Evolutionary conservation across 176 grass and related monocot genomes (phyloP), one percentile per base, ranked within the genome.

Genomic region (Tillandsia fasciculata): DNA sequence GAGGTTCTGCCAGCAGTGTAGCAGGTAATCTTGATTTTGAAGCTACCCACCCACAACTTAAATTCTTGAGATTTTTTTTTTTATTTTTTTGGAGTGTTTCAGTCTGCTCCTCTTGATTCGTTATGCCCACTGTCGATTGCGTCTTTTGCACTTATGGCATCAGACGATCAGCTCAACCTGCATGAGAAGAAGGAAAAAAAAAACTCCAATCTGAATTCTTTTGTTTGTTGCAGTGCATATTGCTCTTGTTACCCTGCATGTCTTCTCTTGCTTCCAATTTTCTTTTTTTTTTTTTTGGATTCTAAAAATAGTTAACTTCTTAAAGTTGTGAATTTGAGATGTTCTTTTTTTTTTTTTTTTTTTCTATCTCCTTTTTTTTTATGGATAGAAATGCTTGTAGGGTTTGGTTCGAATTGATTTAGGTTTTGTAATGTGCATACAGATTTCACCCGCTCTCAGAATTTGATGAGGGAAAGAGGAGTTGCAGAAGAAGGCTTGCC

Each of bases 1-100:
- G 87, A 87, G 89, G 53, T 94, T 94, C 87, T 99, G 95, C 75
- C 95, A 99, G 69, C 95, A 99, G 87, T 94, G 90, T 57, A 94
- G 95, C 82, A 94, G 95, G 90, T 99, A 90, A 79, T 82, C 33
- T 42, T 6, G 33, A 7, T 42, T 42, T 42, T 27, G 72, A 59
- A 51, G 26, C 57, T 10, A 58, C 63, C 18, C 29, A 11, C 15
- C 2, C 77, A 53, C 70, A 50, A 26, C 63, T 72, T 58, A 48
- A 28, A 3, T 1, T n/a, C 28, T 70, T 42, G 33, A 42, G 4
- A 42, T 6, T 6, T 42, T 42, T 7, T 7, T 27, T 3, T 26
- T 11, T 27, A 6, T 61, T 9, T 68, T 13, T 15, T 77, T 17
- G 2, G 33, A 7, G 6, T 42, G 33, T 42, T 42, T 42, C 33